Evolutionary conservation across 345 rosid species (phyloP).

Genomic region (Eucalyptus cloeziana): DNA sequence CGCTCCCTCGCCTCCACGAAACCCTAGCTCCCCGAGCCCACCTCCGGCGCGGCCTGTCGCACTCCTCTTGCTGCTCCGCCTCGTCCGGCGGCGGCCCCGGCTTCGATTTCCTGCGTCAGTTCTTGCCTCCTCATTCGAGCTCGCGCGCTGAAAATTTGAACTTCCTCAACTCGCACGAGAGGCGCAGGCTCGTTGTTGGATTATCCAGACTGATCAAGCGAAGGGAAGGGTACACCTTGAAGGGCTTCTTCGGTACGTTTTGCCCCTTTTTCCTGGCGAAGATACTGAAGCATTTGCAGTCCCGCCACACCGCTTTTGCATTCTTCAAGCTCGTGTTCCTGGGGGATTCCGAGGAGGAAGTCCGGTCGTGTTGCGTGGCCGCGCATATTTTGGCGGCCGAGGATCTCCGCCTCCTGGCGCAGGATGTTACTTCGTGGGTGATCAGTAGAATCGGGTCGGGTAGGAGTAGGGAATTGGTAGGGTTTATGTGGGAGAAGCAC

Average conservation of each 20-base stretch:
- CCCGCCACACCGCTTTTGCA: constrained; percentile 41
- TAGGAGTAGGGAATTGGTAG: constrained; percentile 36
- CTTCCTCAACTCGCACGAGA: constrained; percentile 37
- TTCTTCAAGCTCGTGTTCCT: constrained; percentile 46
- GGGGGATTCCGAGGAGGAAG: constrained; percentile 19
- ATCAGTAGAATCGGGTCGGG: constrained; percentile 33
- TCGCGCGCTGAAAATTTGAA: background rate
- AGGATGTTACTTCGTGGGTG: constrained; percentile 49
- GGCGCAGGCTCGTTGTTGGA: constrained; percentile 35
- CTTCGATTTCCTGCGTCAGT: constrained; percentile 24
- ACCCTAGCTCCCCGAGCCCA: background rate
- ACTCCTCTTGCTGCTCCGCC: background rate
- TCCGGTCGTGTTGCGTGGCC: constrained; percentile 29
- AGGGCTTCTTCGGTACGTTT: constrained; percentile 13
- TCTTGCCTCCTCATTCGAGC: constrained; percentile 22
- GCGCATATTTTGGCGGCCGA: constrained; percentile 41
- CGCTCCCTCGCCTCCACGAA: background rate
- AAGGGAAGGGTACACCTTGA: constrained; percentile 8
- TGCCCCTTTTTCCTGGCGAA: constrained; percentile 32
- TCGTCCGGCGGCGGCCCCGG: background rate
- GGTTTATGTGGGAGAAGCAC: constrained; percentile 50
- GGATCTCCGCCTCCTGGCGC: constrained; percentile 35
- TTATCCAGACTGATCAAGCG: constrained; percentile 34
- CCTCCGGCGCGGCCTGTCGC: background rate
- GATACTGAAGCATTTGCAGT: constrained; percentile 27